Base-by-base conservation (phyloP, 2,329 filamentous ascomycete genomes). In the Xylariaceae sp. region DNA sequence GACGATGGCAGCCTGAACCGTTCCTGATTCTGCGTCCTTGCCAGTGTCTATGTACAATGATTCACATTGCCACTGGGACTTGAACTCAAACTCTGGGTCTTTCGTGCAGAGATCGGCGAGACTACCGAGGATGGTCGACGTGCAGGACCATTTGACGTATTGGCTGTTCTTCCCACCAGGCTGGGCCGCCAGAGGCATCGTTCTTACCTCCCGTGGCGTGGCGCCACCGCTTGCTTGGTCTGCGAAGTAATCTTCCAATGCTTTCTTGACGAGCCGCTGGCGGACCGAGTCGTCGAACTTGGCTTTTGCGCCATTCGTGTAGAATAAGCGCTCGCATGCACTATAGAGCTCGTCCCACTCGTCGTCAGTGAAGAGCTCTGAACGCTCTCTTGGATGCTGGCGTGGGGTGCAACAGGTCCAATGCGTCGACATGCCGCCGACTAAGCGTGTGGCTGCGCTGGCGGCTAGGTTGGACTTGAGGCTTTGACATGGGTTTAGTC, bases 391-490 rank as follows among this genome's bases (percentile, higher is more conserved):
- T 1, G 47, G 40, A 31, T 50, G 39, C 33, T 50, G 36, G 13
- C 47, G 42, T 45, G 56, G 48, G 3, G 42, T 63, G 40, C 49
- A 54, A 38, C 60, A 62, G 17, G 59, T 66, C 64, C 64, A 66
- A 31, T 66, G 58, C 11, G 58, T 48, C 5, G 43, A 42, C 64
- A 65, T 66, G 9, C 63, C 64, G 14, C 64, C 61, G 2, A 65
- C 50, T 14, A 42, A 36, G 7, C 60, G 57, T 12, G 59, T 57
- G 11, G 59, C 64, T 11, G 60, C 57, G 4, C 54, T 56, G 2
- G 48, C 57, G 12, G 53, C 11, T 17, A 61, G 48, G n/a, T 59
- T 60, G 34, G n/a, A n/a, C n/a, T n/a, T n/a, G n/a, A n/a, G n/a
- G n/a, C n/a, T n/a, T n/a, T n/a, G n/a, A n/a, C n/a, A n/a, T n/a